Evolutionary conservation across 352 stramenopile species (phyloP).

Genomic region (Peronospora farinosa): DNA sequence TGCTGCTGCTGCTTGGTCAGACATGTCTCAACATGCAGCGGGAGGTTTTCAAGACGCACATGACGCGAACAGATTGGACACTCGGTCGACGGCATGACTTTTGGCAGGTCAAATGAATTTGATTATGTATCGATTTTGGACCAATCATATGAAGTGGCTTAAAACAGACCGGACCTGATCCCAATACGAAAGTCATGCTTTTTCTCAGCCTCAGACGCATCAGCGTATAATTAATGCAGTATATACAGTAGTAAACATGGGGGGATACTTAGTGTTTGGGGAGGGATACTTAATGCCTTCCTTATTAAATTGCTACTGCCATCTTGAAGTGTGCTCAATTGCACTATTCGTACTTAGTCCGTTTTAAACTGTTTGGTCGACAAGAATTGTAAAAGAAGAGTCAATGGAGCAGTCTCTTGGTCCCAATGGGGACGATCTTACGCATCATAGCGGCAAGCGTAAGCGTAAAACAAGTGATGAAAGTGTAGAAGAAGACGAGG

Average conservation of each 20-base stretch:
- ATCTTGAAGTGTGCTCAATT: neutral
- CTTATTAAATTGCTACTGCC: neutral
- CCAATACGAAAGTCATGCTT: no score
- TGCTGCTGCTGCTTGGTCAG: constrained; percentile 24
- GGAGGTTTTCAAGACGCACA: constrained; percentile 65
- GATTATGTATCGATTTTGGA: neutral
- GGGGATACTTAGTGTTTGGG: no score
- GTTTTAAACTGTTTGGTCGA: neutral
- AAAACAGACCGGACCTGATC: no score
- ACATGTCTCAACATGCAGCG: constrained; percentile 69
- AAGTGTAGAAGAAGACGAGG: constrained; percentile 15
- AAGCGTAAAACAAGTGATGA: constrained; percentile 25
- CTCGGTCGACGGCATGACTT: constrained; percentile 29
- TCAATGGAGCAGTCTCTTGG: constrained; percentile 21
- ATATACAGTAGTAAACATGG: no score
- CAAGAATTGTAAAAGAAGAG: neutral
- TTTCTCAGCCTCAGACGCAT: no score
- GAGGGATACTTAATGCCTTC: neutral
- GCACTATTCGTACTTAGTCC: neutral
- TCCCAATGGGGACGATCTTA: constrained; percentile 12
- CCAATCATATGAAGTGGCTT: neutral
- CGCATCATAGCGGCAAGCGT: constrained; percentile 32
- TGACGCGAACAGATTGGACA: constrained; percentile 78
- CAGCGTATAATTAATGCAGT: no score
- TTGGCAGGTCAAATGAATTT: neutral